Conservation (phyloP, 495 filamentous ascomycete genomes). For the Aspergillus nidulans region DNA sequence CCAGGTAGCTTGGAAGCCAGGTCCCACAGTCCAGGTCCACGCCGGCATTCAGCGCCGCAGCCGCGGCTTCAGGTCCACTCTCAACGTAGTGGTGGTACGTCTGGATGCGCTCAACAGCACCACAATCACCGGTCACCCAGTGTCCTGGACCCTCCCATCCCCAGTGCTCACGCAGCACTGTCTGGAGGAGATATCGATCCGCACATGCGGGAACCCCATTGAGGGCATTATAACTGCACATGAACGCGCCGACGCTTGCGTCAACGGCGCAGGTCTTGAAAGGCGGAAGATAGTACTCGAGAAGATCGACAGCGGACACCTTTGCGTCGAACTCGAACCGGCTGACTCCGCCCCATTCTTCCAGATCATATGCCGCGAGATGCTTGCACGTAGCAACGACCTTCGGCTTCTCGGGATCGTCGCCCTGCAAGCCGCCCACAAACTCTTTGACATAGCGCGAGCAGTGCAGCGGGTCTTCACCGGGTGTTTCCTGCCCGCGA, state of each 20-base stretch:
- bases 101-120: conserved; percentile 46
- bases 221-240: conserved; percentile 55
- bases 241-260: conserved; percentile 46
- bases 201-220: conserved; percentile 52
- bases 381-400: conserved; percentile 58
- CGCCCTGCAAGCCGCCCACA: conserved; percentile 52
- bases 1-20: conserved; percentile 21
- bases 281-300: conserved; percentile 48
- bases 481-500: conserved; percentile 52
- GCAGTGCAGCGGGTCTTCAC: conserved; percentile 52
- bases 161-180: conserved; percentile 49
- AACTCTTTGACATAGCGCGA: conserved; percentile 48
- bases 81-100: conserved; percentile 45
- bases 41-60: conserved; percentile 49
- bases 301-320: conserved; percentile 36
- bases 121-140: conserved; percentile 51
- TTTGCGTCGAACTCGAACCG: conserved; percentile 3
- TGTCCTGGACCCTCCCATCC: conserved; percentile 41
- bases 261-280: conserved; percentile 49
- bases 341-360: conserved; percentile 39
- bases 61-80: conserved; percentile 40
- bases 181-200: conserved; percentile 46
- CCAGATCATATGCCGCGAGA: conserved; percentile 57
- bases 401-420: conserved; percentile 17
- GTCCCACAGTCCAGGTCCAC: conserved; percentile 53